Percentiles rank a stretch among this genome's conserved stretches.
phyloP scores from a whole-genome alignment of 2,329 filamentous ascomycete genomes.

The Sclerotinia trifoliorum region DNA sequence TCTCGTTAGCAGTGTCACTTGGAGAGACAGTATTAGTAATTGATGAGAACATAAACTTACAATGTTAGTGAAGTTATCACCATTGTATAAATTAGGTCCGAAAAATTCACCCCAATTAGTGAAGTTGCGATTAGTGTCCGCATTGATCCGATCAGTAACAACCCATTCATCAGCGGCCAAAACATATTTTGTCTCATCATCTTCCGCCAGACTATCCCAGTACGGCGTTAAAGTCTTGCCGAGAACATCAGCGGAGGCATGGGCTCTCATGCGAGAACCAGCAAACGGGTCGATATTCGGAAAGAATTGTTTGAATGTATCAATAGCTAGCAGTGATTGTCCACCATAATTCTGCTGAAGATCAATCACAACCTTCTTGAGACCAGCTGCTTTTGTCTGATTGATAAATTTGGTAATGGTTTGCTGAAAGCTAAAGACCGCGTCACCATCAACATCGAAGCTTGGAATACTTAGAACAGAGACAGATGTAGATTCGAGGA shows the following conservation, averaged over 20 bases:
- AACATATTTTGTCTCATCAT: conserved; percentile 26
- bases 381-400: conserved; percentile 45
- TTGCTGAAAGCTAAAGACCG: conserved; percentile 37
- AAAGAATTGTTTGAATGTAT: conserved; percentile 48
- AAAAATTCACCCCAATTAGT: conserved; percentile 31
- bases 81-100: conserved; percentile 28
- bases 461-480: conserved; percentile 45
- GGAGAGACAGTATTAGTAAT: background rate
- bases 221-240: conserved; percentile 29
- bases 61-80: conserved; percentile 31
- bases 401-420: conserved; percentile 45
- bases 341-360: conserved; percentile 61
- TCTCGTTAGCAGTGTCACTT: background rate
- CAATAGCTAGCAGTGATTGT: conserved; percentile 56
- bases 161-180: conserved; percentile 32
- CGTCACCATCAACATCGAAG: conserved; percentile 39
- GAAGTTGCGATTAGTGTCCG: conserved; percentile 29
- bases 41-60: conserved; percentile 22
- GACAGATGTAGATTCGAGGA: conserved; percentile 31
- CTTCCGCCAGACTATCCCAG: conserved; percentile 28
- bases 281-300: conserved; percentile 36
- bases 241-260: conserved; percentile 30
- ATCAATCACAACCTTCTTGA: conserved; percentile 62
- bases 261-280: conserved; percentile 32
- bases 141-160: conserved; percentile 28